These are phyloP conservation scores for Flaveria sonorensis DNA, from an alignment of 129 eudicot genomes.

Conservation along the genomic window DNA sequence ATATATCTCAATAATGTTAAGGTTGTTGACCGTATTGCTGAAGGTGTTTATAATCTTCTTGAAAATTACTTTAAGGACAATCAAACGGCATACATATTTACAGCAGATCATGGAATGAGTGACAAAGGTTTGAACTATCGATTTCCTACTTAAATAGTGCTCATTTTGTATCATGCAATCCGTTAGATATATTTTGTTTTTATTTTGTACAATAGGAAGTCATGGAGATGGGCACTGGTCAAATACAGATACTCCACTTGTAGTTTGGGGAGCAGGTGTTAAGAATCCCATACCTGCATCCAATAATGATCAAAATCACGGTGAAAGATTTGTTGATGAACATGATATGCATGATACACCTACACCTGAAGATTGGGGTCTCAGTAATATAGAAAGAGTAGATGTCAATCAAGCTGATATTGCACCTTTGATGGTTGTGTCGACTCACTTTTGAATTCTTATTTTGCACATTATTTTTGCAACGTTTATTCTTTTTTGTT, in stretches of 20 bases:
- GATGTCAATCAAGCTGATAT: slow-evolving; percentile 99
- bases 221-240: slow-evolving; percentile 99
- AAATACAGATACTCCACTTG: slow-evolving; percentile 95
- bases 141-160: background rate
- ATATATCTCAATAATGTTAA: slow-evolving; percentile 95
- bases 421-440: slow-evolving; percentile 90
- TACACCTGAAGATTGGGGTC: slow-evolving; percentile 96
- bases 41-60: slow-evolving; percentile 83
- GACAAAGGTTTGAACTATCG: slow-evolving; percentile 69
- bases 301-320: slow-evolving; percentile 44
- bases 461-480: background rate
- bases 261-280: slow-evolving; percentile 99
- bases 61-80: slow-evolving; percentile 84
- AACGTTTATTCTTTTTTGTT: slow-evolving; percentile 9
- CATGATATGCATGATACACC: slow-evolving; percentile 82
- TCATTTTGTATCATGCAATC: background rate
- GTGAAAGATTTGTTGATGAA: slow-evolving; percentile 81
- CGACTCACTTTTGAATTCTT: slow-evolving; percentile 19
- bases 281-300: slow-evolving; percentile 60
- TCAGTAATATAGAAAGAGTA: slow-evolving; percentile 69
- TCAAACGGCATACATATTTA: slow-evolving; percentile 83
- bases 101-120: slow-evolving; percentile 99
- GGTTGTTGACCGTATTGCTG: slow-evolving; percentile 92
- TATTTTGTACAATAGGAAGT: slow-evolving; percentile 58
- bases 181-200: background rate